Percentiles rank a stretch among this genome's conserved stretches.
Evolutionary conservation across 441 rosid species (phyloP).

Genomic region (Cnidoscolus chayamansa): DNA sequence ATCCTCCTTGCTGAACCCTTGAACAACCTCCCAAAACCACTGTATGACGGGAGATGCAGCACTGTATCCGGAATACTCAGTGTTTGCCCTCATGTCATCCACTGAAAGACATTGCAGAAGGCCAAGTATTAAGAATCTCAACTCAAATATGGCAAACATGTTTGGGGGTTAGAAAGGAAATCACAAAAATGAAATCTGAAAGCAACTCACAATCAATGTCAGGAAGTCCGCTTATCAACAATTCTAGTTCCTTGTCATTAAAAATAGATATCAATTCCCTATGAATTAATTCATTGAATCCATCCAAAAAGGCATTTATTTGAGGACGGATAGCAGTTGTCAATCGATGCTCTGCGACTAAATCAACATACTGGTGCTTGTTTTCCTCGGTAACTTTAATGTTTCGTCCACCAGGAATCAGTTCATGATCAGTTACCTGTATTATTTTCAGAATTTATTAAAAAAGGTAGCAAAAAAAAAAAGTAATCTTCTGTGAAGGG

Average conservation of each 20-base stretch:
- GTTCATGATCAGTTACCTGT: slow-evolving; percentile 92
- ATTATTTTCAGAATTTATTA: slow-evolving; percentile 17
- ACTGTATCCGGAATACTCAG: slow-evolving; percentile 91
- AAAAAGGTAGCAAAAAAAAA: not conserved
- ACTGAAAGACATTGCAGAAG: slow-evolving; percentile 40
- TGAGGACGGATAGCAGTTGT: slow-evolving; percentile 95
- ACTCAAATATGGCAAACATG: not conserved
- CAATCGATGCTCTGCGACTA: slow-evolving; percentile 79
- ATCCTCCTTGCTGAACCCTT: slow-evolving; percentile 94
- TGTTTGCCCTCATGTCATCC: slow-evolving; percentile 90
- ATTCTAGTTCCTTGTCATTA: slow-evolving; percentile 87
- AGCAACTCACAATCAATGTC: slow-evolving; percentile 77
- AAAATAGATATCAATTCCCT: slow-evolving; percentile 77
- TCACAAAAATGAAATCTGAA: slow-evolving; percentile 6
- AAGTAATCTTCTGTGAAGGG: too few relatives aligned
- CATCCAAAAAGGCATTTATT: slow-evolving; percentile 83
- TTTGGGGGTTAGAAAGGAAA: not conserved
- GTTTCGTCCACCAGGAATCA: slow-evolving; percentile 83
- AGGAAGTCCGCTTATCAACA: slow-evolving; percentile 87
- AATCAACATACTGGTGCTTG: slow-evolving; percentile 83
- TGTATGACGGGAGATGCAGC: slow-evolving; percentile 83
- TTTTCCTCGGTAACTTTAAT: slow-evolving; percentile 86
- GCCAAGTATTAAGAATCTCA: slow-evolving; percentile 12
- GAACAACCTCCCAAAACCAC: slow-evolving; percentile 99
- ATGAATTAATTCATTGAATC: slow-evolving; percentile 69